Percentiles rank a stretch among this genome's conserved stretches.
Evolutionary conservation across 768 basidiomycete genomes (phyloP).

Genomic region (Panaeolus cyanescens): DNA sequence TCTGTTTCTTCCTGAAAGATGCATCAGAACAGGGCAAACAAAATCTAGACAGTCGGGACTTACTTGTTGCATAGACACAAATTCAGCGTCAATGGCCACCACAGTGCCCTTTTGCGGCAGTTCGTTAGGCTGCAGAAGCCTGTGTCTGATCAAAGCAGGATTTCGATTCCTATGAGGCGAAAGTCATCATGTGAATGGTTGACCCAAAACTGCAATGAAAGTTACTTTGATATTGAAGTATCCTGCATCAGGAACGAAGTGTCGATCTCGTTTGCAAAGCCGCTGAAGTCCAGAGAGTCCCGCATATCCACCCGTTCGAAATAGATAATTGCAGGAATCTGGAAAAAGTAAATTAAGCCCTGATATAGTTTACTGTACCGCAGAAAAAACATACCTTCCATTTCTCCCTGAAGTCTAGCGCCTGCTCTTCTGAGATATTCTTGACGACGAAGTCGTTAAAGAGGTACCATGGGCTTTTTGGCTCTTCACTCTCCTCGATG

Average conservation of each 20-base stretch:
- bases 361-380: slow-evolving; percentile 17
- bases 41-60: slow-evolving; percentile 6
- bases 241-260: slow-evolving; percentile 78
- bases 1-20: slow-evolving; percentile 85
- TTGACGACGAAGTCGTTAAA: slow-evolving; percentile 97
- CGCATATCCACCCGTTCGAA: slow-evolving; percentile 73
- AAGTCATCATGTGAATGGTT: not conserved
- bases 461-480: slow-evolving; percentile 76
- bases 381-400: slow-evolving; percentile 80
- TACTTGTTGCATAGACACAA: slow-evolving; percentile 95
- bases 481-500: slow-evolving; percentile 44
- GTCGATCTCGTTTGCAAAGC: slow-evolving; percentile 69
- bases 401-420: slow-evolving; percentile 78
- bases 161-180: slow-evolving; percentile 68
- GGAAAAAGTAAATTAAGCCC: not conserved
- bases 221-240: slow-evolving; percentile 82
- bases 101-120: slow-evolving; percentile 84
- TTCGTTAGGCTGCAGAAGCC: slow-evolving; percentile 70
- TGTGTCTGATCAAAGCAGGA: slow-evolving; percentile 71
- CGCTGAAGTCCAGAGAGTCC: slow-evolving; percentile 60
- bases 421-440: slow-evolving; percentile 85
- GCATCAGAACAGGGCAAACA: not conserved
- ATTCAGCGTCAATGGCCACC: slow-evolving; percentile 96
- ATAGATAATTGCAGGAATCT: slow-evolving; percentile 92
- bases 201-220: slow-evolving; percentile 22